Base-by-base conservation (phyloP, 768 basidiomycete genomes). In the Dioszegia hungarica region DNA sequence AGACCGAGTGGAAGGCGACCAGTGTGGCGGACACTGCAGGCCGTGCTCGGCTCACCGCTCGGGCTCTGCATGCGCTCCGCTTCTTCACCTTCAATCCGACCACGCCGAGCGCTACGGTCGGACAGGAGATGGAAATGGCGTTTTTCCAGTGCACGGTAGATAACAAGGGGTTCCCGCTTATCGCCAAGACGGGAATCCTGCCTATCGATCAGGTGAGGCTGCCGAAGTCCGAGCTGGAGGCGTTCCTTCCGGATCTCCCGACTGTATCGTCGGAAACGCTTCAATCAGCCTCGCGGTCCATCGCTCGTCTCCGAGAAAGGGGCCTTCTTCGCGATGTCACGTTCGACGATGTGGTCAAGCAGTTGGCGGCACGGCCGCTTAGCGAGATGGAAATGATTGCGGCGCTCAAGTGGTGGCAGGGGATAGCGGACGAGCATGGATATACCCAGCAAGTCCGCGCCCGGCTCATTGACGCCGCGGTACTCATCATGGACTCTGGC, bases 81-180 rank as follows among this genome's bases (percentile, higher is more conserved):
- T 95, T 95, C 78, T 97, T 95, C 79, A 87, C 89, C 1, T 97
- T 90, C 75, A 83, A 85, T 61, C 78, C 82, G 2, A 94, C 94
- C 0, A 94, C 94, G 0, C 94, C 94, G 0, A 90, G 88, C 0
- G 72, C 83, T 1, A 83, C 88, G 44, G 88, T 97, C 28, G 85
- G 89, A 0, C 77, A 75, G 10, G 75, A 83, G 15, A 81, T 93
- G 56, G 86, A 90, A 71, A 77, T 80, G 0, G 85, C 86, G 1
- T 97, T 97, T 77, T 95, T 92, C 73, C 75, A 79, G 0, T 88
- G 86, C 60, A 79, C 80, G 10, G 63, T 74, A 1, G 77, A 76
- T n/a, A 66, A 64, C 14, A 72, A 77, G 2, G 76, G 79, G 0
- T 82, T 94, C 68, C 83, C 85, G 0, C 79, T 98, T 34, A 81